Base-by-base conservation (phyloP, 495 filamentous ascomycete species). In the Terfezia boudieri region DNA sequence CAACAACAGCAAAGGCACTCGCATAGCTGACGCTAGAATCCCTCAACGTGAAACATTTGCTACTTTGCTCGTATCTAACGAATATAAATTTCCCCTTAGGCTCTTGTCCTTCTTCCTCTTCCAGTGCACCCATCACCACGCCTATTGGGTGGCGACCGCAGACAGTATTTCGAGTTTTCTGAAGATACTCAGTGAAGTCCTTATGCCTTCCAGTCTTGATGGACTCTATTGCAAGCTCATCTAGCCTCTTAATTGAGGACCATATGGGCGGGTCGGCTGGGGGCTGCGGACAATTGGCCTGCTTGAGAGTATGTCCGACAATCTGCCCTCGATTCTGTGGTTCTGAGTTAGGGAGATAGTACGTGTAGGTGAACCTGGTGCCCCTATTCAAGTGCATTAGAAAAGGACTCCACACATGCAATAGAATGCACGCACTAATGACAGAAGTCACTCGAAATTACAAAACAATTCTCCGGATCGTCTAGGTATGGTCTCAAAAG, bases 1-100 rank as follows among this genome's bases (percentile, higher is more conserved):
- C 76, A n/a, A 77, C 56, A 38, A 82, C 69, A 20, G 81, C 82
- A 72, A 81, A 86, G 57, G 81, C 84, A 64, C 81, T 83, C 8
- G 82, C 87, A 68, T 99, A 99, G 70, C 87, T 94, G 54, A 99
- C 90, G 57, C 87, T 94, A 62, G 83, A 94, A 61, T 94, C 92
- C 16, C 65, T 66, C 8, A 80, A 69, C 55, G 74, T 74, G 53
- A 71, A 71, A n/a, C 80, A 80, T 67, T 93, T 73, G 57, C 77
- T 78, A 68, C 90, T 96, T 60, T 88, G 76, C 67, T 95, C 84
- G 69, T 99, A 99, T 60, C 86, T 73, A 57, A 94, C 74, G 62
- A 95, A 94, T 59, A 77, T 79, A 67, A 94, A 94, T 50, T 64
- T 76, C 2, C 61, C 55, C 63, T 75, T 74, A 32, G 70, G 70